Evolutionary conservation across 192 early-diverging fungal species (phyloP), one percentile per base, ranked within the genome.

Genomic region (Diversispora eburnea): DNA sequence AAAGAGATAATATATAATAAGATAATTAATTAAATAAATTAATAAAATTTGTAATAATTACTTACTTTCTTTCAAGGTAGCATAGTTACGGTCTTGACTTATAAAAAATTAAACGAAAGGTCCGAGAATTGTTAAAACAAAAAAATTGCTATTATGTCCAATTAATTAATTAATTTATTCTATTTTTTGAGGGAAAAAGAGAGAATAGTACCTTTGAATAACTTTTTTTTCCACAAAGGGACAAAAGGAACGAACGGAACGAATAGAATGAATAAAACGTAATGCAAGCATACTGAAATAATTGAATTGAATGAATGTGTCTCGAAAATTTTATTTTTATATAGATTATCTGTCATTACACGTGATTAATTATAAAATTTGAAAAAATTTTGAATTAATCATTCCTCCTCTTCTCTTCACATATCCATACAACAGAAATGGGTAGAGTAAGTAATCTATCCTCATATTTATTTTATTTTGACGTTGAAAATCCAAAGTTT

Each of bases 1-100:
- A 49, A 51, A 47, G 19, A 10, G 19, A 48, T 12, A 58, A 73
- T 5, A 0, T 20, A 33, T 33, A 33, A 33, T 33, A 33, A 33
- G 25, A 2, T 0, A 33, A 33, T 33, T 33, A 33, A 33, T 22
- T 67, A 47, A 33, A 10, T 15, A 6, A n/a, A 5, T 41, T 39
- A 19, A 51, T 8, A n/a, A 67, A 59, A 3, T 47, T 25, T 10
- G 1, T n/a, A 68, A 22, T 41, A 61, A 8, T 43, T 10, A 81
- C 88, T 81, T 85, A 91, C 90, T 92, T 87, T 97, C 95, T 84
- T 91, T 91, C 76, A 95, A 86, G 70, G 95, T 95, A 55, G 93
- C 95, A 93, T 94, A 95, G 89, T 96, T 91, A 79, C 93, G 92
- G 70, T 86, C 81, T 85, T 94, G 92, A 70, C 83, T 49, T 49